Base-by-base conservation (phyloP, 441 rosid species). In the Mallotus repandus region DNA sequence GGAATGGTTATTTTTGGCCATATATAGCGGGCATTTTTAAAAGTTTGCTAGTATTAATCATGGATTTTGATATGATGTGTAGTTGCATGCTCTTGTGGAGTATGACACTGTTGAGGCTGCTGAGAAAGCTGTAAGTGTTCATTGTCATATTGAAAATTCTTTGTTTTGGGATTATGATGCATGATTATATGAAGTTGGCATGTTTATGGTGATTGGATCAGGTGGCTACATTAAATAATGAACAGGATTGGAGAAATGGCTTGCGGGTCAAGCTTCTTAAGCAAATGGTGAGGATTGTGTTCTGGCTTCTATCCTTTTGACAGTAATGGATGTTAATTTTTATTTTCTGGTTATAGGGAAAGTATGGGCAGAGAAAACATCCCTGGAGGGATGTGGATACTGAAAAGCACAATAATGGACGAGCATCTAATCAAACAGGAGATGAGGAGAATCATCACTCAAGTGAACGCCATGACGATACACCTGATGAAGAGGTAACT, bases 211-310 rank as follows among this genome's bases (percentile, higher is more conserved):
- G 63, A 59, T 67, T 78, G 86, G 74, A 78, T 76, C 84, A 95
- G 99, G 96, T 78, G 66, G 84, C 86, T 77, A 86, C 92, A 41
- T 78, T 93, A 66, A 93, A 91, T 74, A 80, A 93, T 77, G 94
- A 86, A 74, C 89, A 81, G 43, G 94, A 96, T 75, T 96, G 99
- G 98, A 88, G 99, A 87, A 91, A 90, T 81, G 99, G 99, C 70
- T 72, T 96, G 84, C 87, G 85, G 53, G 99, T 93, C 65, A 96
- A 88, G 84, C 91, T 84, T 84, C 89, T 90, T 56, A 90, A 85
- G 71, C 84, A 74, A 77, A 63, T 73, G 81, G 99, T 95, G 85
- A 71, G 85, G 65, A 25, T 72, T 15, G 13, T 73, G 29, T 43
- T 48, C 9, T 10, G 18, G n/a, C 21, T 53, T 69, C 21, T 69